phyloP scores from a whole-genome alignment of 495 filamentous ascomycete species.

The Chaetomium cochliodes region DNA sequence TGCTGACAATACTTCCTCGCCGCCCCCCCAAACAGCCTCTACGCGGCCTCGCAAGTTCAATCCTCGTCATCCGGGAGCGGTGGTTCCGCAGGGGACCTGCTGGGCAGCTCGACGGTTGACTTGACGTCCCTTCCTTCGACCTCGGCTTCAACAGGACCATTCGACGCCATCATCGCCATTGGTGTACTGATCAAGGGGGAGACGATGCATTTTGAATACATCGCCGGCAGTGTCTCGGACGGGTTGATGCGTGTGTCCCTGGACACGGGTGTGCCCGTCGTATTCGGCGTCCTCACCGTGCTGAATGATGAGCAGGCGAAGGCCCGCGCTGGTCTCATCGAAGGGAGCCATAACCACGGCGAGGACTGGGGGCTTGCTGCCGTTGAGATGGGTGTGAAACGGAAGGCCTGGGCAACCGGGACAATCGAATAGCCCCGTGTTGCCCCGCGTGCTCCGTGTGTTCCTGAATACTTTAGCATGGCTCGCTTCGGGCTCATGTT shows the following conservation, averaged over 20 bases:
- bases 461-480: neutral
- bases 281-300: constrained; percentile 91
- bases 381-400: constrained; percentile 71
- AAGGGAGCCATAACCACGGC: constrained; percentile 72
- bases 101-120: constrained; percentile 65
- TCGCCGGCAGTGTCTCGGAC: constrained; percentile 83
- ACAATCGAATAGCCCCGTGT: constrained; percentile 46
- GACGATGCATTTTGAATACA: constrained; percentile 99
- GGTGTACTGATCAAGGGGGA: constrained; percentile 97
- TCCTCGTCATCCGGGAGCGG: constrained; percentile 61
- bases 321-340: constrained; percentile 74
- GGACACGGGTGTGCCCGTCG: constrained; percentile 80
- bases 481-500: neutral
- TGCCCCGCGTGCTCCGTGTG: neutral
- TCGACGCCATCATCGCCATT: constrained; percentile 92
- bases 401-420: constrained; percentile 65
- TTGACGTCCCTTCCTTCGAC: constrained; percentile 42
- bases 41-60: constrained; percentile 82
- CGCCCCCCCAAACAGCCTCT: constrained; percentile 57
- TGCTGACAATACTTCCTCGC: neutral
- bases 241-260: constrained; percentile 93
- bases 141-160: constrained; percentile 55
- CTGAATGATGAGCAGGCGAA: constrained; percentile 83
- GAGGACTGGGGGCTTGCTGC: constrained; percentile 83
- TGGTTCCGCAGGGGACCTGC: constrained; percentile 74